These are phyloP conservation scores for Berberis thunbergii DNA, from an alignment of 164 flowering plant species.

Conservation along the genomic window DNA sequence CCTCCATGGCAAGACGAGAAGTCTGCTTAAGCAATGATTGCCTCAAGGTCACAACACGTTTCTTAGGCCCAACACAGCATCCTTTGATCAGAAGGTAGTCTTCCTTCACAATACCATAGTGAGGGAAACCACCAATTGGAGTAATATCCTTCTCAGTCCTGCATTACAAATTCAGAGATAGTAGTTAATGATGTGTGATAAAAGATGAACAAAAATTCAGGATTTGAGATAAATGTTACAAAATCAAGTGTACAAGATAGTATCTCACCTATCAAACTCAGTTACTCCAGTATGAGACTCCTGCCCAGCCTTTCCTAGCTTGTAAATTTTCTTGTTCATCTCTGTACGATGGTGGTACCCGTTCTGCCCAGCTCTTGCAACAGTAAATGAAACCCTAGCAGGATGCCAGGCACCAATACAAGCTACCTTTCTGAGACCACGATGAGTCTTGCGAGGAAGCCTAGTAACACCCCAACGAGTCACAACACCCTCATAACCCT, in stretches of 20 bases:
- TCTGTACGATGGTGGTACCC: too few relatives aligned
- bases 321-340: too few relatives aligned
- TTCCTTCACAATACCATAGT: neutral
- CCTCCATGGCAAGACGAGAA: neutral
- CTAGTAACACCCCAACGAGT: neutral
- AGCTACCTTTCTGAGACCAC: slow-evolving; percentile 36
- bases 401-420: slow-evolving; percentile 86
- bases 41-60: too few relatives aligned
- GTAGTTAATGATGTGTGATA: neutral
- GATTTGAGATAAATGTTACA: too few relatives aligned
- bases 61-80: too few relatives aligned
- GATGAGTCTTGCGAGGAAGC: neutral
- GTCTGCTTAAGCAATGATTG: neutral
- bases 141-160: neutral
- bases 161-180: neutral
- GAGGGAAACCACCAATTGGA: neutral
- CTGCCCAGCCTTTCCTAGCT: too few relatives aligned
- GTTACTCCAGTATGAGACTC: too few relatives aligned
- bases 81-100: neutral
- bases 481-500: too few relatives aligned
- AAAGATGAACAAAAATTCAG: neutral
- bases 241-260: neutral
- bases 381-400: slow-evolving; percentile 69
- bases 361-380: slow-evolving; percentile 74
- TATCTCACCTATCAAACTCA: too few relatives aligned